A percentile compares a stretch with the other conserved stretches of the same genome.
These are phyloP conservation scores for Penicillium sp. DNA, from an alignment of 2,329 filamentous ascomycete genomes.

Conservation along the genomic window DNA sequence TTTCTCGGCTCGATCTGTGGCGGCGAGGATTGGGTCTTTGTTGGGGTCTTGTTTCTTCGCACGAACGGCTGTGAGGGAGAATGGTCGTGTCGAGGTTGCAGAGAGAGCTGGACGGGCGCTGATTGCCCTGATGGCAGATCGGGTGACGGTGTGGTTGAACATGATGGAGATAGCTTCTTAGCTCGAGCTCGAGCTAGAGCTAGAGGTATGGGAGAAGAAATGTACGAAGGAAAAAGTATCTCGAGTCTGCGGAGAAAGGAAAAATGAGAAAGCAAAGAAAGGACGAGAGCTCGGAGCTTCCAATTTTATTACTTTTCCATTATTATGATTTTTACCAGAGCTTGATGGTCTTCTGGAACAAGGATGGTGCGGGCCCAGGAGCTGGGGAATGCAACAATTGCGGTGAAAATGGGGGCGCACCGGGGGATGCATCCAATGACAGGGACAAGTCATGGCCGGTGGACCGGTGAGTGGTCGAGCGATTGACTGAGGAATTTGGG, in stretches of 20 bases:
- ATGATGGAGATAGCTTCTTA: slow-evolving; percentile 14
- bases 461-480: background rate
- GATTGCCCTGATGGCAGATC: slow-evolving; percentile 26
- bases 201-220: background rate
- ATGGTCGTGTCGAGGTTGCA: slow-evolving; percentile 17
- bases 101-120: slow-evolving; percentile 19
- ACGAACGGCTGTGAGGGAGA: slow-evolving; percentile 31
- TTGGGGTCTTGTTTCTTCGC: slow-evolving; percentile 24
- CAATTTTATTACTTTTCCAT: background rate
- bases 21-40: slow-evolving; percentile 25
- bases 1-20: slow-evolving; percentile 32
- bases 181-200: background rate
- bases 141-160: slow-evolving; percentile 29
- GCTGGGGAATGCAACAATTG: slow-evolving; percentile 10
- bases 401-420: slow-evolving; percentile 1
- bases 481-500: slow-evolving; percentile 2
- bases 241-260: background rate
- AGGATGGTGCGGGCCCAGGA: background rate
- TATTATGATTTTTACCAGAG: background rate
- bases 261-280: background rate
- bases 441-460: background rate
- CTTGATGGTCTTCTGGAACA: slow-evolving; percentile 2
- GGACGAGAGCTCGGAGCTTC: background rate
- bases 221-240: background rate
- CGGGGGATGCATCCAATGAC: background rate